A percentile compares a stretch with the other conserved stretches of the same genome.
Evolutionary conservation across 2,329 filamentous ascomycete species (phyloP).

Genomic region (Gaeumannomyces sp.): DNA sequence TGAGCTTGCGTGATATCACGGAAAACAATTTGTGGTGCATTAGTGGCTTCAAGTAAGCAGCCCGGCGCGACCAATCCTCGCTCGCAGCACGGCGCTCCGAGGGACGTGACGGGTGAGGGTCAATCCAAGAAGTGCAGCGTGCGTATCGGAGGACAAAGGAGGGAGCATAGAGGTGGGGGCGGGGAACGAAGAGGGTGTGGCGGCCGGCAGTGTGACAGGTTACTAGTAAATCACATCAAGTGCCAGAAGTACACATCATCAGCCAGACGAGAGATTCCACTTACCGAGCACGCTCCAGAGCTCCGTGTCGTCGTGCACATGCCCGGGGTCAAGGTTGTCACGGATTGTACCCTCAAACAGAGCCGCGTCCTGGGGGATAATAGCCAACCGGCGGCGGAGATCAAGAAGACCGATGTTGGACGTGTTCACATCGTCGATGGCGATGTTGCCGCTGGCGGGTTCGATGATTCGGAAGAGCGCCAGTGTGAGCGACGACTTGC

Average conservation of each 20-base stretch:
- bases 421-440: conserved; percentile 84
- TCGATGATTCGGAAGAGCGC: conserved; percentile 96
- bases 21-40: too few species aligned
- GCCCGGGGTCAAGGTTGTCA: conserved; percentile 91
- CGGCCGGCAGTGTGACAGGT: neutral
- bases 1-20: too few species aligned
- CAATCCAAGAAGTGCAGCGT: too few species aligned
- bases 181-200: neutral
- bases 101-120: too few species aligned
- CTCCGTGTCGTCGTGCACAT: conserved; percentile 94
- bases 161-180: neutral
- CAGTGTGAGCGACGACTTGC: conserved; percentile 90
- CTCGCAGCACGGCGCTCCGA: too few species aligned
- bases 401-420: conserved; percentile 86
- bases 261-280: conserved; percentile 26
- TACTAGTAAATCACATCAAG: neutral
- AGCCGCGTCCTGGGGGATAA: conserved; percentile 96
- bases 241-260: neutral
- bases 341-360: conserved; percentile 70
- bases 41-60: too few species aligned
- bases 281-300: conserved; percentile 90
- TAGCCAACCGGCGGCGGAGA: conserved; percentile 80
- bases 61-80: too few species aligned
- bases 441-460: conserved; percentile 72
- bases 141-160: too few species aligned